phyloP scores from a whole-genome alignment of 208 protist species.

The Phytomonas sp. region DNA sequence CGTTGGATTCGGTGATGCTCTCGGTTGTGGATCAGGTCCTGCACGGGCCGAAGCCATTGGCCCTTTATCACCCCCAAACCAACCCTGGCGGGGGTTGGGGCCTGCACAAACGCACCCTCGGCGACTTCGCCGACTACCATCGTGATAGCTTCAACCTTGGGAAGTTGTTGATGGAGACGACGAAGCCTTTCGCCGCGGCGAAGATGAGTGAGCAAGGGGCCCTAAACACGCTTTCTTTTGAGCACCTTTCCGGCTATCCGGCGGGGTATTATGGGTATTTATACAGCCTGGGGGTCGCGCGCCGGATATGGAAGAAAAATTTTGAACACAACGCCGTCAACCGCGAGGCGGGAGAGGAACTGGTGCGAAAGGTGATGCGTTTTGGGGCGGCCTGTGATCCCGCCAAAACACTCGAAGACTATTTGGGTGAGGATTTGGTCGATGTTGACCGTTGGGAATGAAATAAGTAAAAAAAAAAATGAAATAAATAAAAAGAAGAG shows the following conservation, averaged over 20 bases:
- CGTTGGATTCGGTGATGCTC: constrained; percentile 82
- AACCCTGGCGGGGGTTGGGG: constrained; percentile 30
- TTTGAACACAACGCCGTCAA: constrained; percentile 85
- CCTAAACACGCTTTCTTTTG: constrained; percentile 72
- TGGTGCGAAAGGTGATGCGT: constrained; percentile 81
- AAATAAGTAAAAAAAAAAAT: too few relatives aligned
- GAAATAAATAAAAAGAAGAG: too few relatives aligned
- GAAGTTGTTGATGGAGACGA: constrained; percentile 69
- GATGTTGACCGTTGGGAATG: constrained; percentile 78
- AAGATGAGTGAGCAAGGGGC: constrained; percentile 62
- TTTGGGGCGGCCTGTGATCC: constrained; percentile 83
- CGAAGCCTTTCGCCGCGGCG: constrained; percentile 67
- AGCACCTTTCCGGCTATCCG: constrained; percentile 88
- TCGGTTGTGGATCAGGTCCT: constrained; percentile 81
- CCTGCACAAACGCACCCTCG: constrained; percentile 74
- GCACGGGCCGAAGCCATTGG: constrained; percentile 83
- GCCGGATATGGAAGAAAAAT: constrained; percentile 86
- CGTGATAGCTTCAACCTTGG: constrained; percentile 74
- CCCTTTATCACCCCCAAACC: constrained; percentile 79
- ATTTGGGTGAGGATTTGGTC: constrained; percentile 74
- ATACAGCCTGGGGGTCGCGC: constrained; percentile 84
- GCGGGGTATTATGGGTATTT: constrained; percentile 91
- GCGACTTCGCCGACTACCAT: constrained; percentile 63
- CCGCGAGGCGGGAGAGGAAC: constrained; percentile 63
- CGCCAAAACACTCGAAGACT: constrained; percentile 63